These are phyloP conservation scores for Aspergillus sclerotioniger DNA, from an alignment of 495 filamentous ascomycete genomes.

Conservation along the genomic window DNA sequence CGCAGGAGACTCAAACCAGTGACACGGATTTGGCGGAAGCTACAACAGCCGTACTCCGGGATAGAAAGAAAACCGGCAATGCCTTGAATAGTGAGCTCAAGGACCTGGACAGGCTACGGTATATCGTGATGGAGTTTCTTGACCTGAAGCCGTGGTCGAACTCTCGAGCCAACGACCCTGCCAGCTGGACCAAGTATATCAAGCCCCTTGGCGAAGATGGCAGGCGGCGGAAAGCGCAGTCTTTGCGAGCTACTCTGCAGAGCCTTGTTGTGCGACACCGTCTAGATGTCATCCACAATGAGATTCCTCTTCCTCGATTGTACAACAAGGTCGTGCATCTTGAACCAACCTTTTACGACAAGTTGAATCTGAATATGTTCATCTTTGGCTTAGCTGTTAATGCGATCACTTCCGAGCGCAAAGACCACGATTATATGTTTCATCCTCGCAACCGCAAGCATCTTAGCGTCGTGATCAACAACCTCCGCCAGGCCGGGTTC, in stretches of 20 bases:
- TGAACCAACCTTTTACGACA: conserved; percentile 80
- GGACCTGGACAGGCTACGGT: conserved; percentile 72
- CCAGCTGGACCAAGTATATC: conserved; percentile 73
- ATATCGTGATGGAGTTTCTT: conserved; percentile 68
- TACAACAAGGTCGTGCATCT: conserved; percentile 70
- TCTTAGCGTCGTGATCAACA: conserved; percentile 65
- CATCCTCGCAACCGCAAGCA: conserved; percentile 65
- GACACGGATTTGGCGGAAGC: conserved; percentile 36
- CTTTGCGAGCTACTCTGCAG: conserved; percentile 68
- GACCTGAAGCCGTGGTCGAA: conserved; percentile 75
- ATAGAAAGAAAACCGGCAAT: conserved; percentile 37
- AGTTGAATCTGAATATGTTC: conserved; percentile 80
- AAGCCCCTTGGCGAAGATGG: conserved; percentile 60
- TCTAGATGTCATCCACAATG: conserved; percentile 62
- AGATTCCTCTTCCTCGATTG: conserved; percentile 65
- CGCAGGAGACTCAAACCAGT: conserved; percentile 41
- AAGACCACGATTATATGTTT: conserved; percentile 86
- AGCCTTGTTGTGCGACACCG: conserved; percentile 79
- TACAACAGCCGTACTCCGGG: conserved; percentile 30
- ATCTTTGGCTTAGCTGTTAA: conserved; percentile 78
- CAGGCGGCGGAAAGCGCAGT: conserved; percentile 53
- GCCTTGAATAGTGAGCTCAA: conserved; percentile 56
- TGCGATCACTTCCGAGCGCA: conserved; percentile 82
- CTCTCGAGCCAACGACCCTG: conserved; percentile 42
- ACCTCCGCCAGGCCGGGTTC: conserved; percentile 84